Conservation (phyloP, 108 stramenopile genomes). For the Cylindrotheca fusiformis region DNA sequence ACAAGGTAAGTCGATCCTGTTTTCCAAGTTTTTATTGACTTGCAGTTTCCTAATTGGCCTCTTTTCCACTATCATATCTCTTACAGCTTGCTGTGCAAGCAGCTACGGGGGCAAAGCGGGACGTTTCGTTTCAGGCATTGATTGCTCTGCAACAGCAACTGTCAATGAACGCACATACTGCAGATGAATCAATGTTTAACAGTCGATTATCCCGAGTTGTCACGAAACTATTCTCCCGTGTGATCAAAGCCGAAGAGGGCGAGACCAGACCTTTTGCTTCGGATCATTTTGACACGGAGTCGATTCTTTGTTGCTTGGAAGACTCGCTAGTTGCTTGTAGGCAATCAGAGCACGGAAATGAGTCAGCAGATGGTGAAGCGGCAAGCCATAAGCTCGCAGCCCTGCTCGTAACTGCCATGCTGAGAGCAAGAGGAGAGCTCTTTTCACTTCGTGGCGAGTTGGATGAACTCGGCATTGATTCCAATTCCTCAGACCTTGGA, state of each 20-base stretch:
- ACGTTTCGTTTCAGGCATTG: slow-evolving; percentile 52
- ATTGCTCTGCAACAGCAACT: slow-evolving; percentile 60
- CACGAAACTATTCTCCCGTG: slow-evolving; percentile 57
- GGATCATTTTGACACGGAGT: slow-evolving; percentile 50
- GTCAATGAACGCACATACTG: slow-evolving; percentile 16
- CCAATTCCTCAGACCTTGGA: slow-evolving; percentile 23
- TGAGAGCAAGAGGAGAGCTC: slow-evolving; percentile 24
- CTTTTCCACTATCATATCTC: not conserved
- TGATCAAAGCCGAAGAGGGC: slow-evolving; percentile 66
- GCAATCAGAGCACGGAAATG: too few relatives aligned
- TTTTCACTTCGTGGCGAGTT: slow-evolving; percentile 10
- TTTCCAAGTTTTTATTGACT: not conserved
- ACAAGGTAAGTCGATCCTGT: slow-evolving; percentile 50
- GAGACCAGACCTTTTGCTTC: slow-evolving; percentile 30
- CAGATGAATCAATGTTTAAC: slow-evolving; percentile 34
- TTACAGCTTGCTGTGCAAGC: slow-evolving; percentile 63
- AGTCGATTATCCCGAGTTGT: slow-evolving; percentile 61
- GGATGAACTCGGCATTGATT: slow-evolving; percentile 37
- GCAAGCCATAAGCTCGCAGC: slow-evolving; percentile 22
- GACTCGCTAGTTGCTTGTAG: slow-evolving; percentile 26
- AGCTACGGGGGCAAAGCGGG: slow-evolving; percentile 41
- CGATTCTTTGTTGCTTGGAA: slow-evolving; percentile 48
- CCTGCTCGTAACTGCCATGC: slow-evolving; percentile 16
- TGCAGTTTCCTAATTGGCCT: not conserved
- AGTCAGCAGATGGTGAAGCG: slow-evolving; percentile 15